Percentiles rank a stretch among this genome's conserved stretches.
Evolutionary conservation across 2,329 filamentous ascomycete species (phyloP).

Genomic region (Colletotrichum sidae): DNA sequence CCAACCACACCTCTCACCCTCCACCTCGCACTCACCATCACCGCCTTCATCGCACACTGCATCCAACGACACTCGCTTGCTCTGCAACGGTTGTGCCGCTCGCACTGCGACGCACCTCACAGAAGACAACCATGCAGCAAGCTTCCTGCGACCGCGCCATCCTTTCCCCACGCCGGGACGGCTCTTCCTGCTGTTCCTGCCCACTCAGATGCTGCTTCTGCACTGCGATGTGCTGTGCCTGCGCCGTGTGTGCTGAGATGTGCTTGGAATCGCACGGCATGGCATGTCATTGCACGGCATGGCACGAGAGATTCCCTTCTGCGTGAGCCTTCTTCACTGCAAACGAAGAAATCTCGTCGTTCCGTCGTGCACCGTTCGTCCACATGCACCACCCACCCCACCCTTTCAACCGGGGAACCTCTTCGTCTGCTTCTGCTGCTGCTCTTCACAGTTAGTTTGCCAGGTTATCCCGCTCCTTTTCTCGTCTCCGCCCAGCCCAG

Average conservation of each 20-base stretch:
- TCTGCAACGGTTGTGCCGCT: not conserved
- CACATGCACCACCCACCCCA: constrained; percentile 29
- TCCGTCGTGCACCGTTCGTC: constrained; percentile 27
- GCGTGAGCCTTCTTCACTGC: constrained; percentile 28
- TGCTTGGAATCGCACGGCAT: constrained; percentile 8
- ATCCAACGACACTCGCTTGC: not conserved
- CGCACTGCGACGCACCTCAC: not conserved
- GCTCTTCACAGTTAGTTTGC: too few species aligned
- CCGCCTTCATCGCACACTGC: not conserved
- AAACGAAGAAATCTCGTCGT: constrained; percentile 30
- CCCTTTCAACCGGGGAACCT: constrained; percentile 26
- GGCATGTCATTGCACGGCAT: constrained; percentile 4
- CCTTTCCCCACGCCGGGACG: constrained; percentile 18
- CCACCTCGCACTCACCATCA: not conserved
- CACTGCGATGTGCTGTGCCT: constrained; percentile 30
- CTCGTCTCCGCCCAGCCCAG: constrained; percentile 15
- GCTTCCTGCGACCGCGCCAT: not conserved
- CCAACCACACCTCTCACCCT: not conserved
- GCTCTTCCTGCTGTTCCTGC: constrained; percentile 18
- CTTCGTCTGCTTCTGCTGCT: too few species aligned
- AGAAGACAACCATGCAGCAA: not conserved
- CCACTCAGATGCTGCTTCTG: constrained; percentile 25
- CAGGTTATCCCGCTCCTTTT: not conserved
- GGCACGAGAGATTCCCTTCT: constrained; percentile 7
- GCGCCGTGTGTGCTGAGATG: constrained; percentile 27